phyloP scores from a whole-genome alignment of 2,329 filamentous ascomycete genomes.

The Penicillium sp. region DNA sequence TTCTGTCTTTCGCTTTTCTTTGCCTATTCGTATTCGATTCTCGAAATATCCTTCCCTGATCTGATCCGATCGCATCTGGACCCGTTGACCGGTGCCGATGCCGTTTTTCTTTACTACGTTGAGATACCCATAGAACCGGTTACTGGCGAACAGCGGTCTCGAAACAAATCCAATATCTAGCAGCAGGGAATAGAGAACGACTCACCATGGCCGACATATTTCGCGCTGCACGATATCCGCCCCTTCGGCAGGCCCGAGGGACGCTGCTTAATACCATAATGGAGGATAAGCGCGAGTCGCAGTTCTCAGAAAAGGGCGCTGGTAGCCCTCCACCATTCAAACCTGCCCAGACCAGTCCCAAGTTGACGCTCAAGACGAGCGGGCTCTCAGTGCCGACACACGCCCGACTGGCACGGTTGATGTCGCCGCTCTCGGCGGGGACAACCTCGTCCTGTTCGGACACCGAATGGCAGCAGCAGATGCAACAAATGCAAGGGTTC shows the following conservation, averaged over 20 bases:
- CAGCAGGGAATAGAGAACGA: slow-evolving; percentile 10
- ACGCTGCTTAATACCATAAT: slow-evolving; percentile 66
- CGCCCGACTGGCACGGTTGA: slow-evolving; percentile 27
- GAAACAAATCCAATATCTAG: slow-evolving; percentile 31
- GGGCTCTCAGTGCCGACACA: slow-evolving; percentile 27
- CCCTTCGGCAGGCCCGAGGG: slow-evolving; percentile 59
- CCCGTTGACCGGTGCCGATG: slow-evolving; percentile 39
- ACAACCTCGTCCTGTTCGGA: slow-evolving; percentile 46
- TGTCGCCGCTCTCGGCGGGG: slow-evolving; percentile 36
- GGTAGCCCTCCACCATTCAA: slow-evolving; percentile 7
- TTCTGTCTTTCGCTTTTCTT: slow-evolving; percentile 24
- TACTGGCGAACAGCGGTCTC: slow-evolving; percentile 13
- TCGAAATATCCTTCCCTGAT: neutral
- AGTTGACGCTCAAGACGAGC: slow-evolving; percentile 39
- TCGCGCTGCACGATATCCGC: slow-evolving; percentile 55
- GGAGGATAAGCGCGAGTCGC: slow-evolving; percentile 51
- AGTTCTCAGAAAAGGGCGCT: slow-evolving; percentile 21
- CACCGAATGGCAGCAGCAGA: slow-evolving; percentile 65
- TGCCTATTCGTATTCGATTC: slow-evolving; percentile 4
- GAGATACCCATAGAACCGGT: slow-evolving; percentile 31
- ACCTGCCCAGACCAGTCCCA: slow-evolving; percentile 22
- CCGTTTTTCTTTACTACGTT: slow-evolving; percentile 17
- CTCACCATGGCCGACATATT: slow-evolving; percentile 49
- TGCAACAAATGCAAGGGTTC: slow-evolving; percentile 69
- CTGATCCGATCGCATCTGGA: slow-evolving; percentile 9